These are phyloP conservation scores for Boletellus ananas DNA, from an alignment of 768 basidiomycete genomes.

Conservation along the genomic window DNA sequence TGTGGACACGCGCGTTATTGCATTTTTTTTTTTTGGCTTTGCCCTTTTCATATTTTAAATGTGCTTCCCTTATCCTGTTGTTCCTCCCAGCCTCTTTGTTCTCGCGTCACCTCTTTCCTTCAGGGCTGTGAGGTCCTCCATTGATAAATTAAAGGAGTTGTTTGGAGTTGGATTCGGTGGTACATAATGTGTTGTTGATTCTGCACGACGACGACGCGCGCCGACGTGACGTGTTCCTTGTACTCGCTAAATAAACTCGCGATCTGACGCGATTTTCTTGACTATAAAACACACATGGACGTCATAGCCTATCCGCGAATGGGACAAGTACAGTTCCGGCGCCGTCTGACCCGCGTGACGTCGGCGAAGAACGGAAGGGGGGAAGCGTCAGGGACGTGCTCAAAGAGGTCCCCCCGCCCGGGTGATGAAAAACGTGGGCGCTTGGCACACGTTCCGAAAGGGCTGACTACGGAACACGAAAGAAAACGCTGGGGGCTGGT, in stretches of 20 bases:
- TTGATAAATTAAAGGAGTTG: background rate
- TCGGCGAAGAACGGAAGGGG: background rate
- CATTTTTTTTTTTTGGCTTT: background rate
- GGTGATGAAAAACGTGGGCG: too few species aligned
- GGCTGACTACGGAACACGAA: background rate
- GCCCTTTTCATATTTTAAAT: background rate
- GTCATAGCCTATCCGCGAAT: background rate
- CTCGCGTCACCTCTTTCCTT: slow-evolving; percentile 3
- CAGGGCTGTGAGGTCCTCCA: background rate
- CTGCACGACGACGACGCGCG: too few species aligned
- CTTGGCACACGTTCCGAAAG: background rate
- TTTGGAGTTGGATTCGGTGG: slow-evolving; percentile 5
- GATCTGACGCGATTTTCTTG: background rate
- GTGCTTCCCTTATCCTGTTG: background rate
- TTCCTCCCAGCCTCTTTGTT: slow-evolving; percentile 1
- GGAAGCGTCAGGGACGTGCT: background rate
- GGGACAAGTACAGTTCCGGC: background rate
- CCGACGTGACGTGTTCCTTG: background rate
- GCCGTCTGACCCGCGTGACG: background rate
- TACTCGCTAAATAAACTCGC: background rate
- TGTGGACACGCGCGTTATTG: background rate
- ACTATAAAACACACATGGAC: slow-evolving; percentile 1
- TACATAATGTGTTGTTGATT: slow-evolving; percentile 4
- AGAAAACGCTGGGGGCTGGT: background rate
- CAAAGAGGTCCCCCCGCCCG: background rate